Evolutionary conservation across 805 yeast species (phyloP), one percentile per base, ranked within the genome.

Genomic region (Sugiyamaella smithiae): DNA sequence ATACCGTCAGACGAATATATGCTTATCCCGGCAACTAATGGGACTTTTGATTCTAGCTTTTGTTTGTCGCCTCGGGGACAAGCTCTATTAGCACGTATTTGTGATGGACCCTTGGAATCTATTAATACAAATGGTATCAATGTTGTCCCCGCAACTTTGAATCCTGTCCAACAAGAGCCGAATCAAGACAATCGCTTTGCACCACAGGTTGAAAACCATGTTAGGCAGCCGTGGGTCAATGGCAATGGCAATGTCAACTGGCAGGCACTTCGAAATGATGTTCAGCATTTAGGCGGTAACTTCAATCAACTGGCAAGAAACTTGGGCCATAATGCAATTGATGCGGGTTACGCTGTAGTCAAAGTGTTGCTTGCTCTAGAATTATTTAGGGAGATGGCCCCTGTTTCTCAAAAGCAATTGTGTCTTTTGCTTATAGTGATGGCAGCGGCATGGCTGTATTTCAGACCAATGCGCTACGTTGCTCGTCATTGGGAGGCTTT

Each of bases 321-420:
- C 16, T 16, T 14, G 22, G 33, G 16, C 33, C 22, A 19, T 12
- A 35, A 35, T 19, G 16, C 16, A 20, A 16, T 16, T 28, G 29
- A 37, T 22, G 11, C 35, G 9, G 5, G 32, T 14, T 41, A 43
- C 26, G 14, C 35, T 14, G 36, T 38, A 7, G 24, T 42, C 24
- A 42, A 38, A 25, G 5, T 50, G n/a, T 33, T 29, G 1, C 43
- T 50, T n/a, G 28, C 43, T 25, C 31, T 48, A 17, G 54, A 47
- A 19, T 5, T 51, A 12, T 22, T 51, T 11, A 28, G 16, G 16
- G 38, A 35, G 38, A n/a, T n/a, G n/a, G n/a, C n/a, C n/a, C n/a
- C n/a, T n/a, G n/a, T n/a, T n/a, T n/a, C n/a, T n/a, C n/a, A 20
- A 16, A 9, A 12, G 19, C 38, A 16, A 5, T 14, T 35, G 7